Evolutionary conservation across 208 protist species (phyloP).

Genomic region (Perkinsela sp.): DNA sequence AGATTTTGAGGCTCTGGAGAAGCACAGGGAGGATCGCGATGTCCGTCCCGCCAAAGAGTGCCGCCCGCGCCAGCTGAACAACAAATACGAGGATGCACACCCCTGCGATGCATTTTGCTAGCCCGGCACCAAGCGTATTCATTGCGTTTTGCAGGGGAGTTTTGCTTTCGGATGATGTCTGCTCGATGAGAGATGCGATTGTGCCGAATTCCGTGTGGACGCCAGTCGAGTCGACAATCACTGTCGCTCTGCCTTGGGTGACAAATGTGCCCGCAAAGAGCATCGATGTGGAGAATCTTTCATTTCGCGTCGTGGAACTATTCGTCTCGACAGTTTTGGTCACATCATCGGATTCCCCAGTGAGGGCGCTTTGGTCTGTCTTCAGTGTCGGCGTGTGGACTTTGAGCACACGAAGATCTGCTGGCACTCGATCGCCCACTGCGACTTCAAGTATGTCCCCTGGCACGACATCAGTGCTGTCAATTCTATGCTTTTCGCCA

Average conservation of each 20-base stretch:
- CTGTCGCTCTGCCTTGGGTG: conserved; percentile 50
- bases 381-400: conserved; percentile 53
- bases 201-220: conserved; percentile 64
- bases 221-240: conserved; percentile 73
- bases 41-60: conserved; percentile 33
- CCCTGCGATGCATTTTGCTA: conserved; percentile 61
- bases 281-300: conserved; percentile 53
- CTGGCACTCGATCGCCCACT: conserved; percentile 75
- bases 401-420: conserved; percentile 64
- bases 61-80: conserved; percentile 55
- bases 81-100: conserved; percentile 61
- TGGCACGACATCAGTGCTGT: conserved; percentile 55
- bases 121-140: conserved; percentile 72
- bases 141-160: conserved; percentile 81
- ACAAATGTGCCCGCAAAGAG: conserved; percentile 72
- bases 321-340: conserved; percentile 21
- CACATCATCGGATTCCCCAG: conserved; percentile 62
- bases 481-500: conserved; percentile 13
- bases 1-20: conserved; percentile 78
- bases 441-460: conserved; percentile 77
- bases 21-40: conserved; percentile 10
- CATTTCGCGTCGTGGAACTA: conserved; percentile 6
- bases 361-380: conserved; percentile 69
- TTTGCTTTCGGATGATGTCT: conserved; percentile 42
- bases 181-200: conserved; percentile 53